Evolutionary conservation across 441 rosid species (phyloP).

Genomic region (Iberis amara): DNA sequence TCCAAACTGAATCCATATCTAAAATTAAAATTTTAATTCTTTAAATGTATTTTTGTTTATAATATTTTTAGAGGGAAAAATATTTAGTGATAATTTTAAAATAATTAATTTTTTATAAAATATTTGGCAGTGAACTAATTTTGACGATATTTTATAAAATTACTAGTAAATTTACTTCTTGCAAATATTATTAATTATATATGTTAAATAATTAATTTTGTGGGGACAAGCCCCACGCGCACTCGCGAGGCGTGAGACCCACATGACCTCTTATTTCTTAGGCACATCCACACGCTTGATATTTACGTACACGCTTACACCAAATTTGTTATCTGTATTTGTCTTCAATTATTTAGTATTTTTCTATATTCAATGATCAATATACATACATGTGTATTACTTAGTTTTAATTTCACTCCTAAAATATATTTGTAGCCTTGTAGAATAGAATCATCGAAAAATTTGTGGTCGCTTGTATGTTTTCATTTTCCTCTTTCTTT

Average conservation of each 20-base stretch:
- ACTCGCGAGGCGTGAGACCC: constrained; percentile 30
- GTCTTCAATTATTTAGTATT: constrained; percentile 31
- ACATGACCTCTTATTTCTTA: constrained; percentile 28
- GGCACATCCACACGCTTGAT: constrained; percentile 34
- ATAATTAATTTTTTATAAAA: too few species aligned
- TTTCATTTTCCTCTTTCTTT: constrained; percentile 24
- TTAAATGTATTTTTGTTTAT: too few species aligned
- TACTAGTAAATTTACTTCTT: not conserved
- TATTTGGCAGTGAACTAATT: too few species aligned
- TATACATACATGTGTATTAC: constrained; percentile 1
- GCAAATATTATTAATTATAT: not conserved
- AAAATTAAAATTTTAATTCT: too few species aligned
- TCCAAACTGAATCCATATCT: too few species aligned
- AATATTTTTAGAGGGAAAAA: too few species aligned
- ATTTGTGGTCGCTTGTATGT: constrained; percentile 20
- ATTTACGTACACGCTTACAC: constrained; percentile 34
- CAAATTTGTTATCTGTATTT: constrained; percentile 32
- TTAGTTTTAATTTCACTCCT: too few species aligned
- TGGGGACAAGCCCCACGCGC: constrained; percentile 34
- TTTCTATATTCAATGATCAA: constrained; percentile 1
- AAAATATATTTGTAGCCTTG: constrained; percentile 10
- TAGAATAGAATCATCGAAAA: constrained; percentile 22
- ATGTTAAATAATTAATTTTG: constrained; percentile 22
- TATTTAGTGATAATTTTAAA: too few species aligned
- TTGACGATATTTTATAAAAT: not conserved